Evolutionary conservation across 78 protist species (phyloP).

Genomic region (Dictyostelium intermedium): DNA sequence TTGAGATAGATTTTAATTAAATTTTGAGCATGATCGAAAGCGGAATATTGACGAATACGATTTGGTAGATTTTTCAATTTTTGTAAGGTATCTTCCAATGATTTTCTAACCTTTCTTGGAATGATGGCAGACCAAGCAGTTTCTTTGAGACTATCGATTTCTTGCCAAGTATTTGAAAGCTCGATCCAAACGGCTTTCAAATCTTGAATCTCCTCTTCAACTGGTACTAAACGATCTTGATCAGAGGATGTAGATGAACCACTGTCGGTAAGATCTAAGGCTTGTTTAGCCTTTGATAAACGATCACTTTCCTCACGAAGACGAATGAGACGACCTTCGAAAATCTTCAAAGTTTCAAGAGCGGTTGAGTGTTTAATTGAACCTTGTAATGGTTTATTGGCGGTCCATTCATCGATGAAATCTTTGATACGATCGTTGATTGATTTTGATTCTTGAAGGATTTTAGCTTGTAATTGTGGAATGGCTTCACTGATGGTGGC

Average conservation of each 20-base stretch:
- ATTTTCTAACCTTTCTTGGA: conserved; percentile 83
- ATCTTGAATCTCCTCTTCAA: conserved; percentile 88
- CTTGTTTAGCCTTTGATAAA: conserved; percentile 82
- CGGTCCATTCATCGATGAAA: conserved; percentile 67
- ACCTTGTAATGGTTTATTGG: conserved; percentile 88
- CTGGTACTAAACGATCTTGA: conserved; percentile 62
- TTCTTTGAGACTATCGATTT: conserved; percentile 81
- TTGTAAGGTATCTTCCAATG: conserved; percentile 71
- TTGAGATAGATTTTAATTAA: conserved; percentile 75
- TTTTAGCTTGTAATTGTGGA: conserved; percentile 78
- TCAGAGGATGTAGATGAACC: neutral
- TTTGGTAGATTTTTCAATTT: conserved; percentile 86
- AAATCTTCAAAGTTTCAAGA: conserved; percentile 58
- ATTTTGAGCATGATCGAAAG: conserved; percentile 80
- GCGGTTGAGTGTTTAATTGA: conserved; percentile 69
- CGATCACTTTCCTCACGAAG: conserved; percentile 71
- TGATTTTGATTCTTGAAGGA: conserved; percentile 64
- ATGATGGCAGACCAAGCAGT: conserved; percentile 92
- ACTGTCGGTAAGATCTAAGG: conserved; percentile 78
- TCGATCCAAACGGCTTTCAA: conserved; percentile 89
- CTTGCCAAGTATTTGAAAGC: conserved; percentile 76
- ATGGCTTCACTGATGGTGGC: conserved; percentile 50
- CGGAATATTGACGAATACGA: conserved; percentile 89
- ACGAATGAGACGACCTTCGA: conserved; percentile 61
- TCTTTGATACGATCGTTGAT: conserved; percentile 55